These are phyloP conservation scores for Earliella scabrosa DNA, from an alignment of 1,284 basidiomycete species.

Conservation along the genomic window DNA sequence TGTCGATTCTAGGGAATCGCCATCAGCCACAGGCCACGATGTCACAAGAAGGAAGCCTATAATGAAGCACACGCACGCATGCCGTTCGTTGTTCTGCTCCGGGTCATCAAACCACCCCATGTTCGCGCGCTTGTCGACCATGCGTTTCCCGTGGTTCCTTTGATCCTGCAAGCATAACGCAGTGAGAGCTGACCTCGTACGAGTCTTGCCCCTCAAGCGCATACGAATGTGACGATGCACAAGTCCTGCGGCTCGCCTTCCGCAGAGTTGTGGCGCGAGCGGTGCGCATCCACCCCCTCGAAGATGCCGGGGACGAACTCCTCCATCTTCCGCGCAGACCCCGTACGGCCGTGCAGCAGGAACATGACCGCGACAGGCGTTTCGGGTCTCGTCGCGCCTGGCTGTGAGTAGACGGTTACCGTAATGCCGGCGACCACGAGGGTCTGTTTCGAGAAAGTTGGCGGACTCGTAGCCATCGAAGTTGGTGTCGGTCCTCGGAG, in stretches of 20 bases:
- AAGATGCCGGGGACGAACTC: constrained; percentile 35
- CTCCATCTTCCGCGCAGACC: constrained; percentile 34
- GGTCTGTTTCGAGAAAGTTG: constrained; percentile 31
- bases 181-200: no score
- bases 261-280: constrained; percentile 20
- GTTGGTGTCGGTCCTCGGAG: no score
- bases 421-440: constrained; percentile 50
- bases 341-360: constrained; percentile 62
- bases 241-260: constrained; percentile 42
- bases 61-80: constrained; percentile 76
- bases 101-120: constrained; percentile 55
- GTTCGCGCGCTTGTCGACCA: constrained; percentile 57
- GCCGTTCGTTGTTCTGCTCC: constrained; percentile 56
- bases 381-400: constrained; percentile 23
- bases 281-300: constrained; percentile 29
- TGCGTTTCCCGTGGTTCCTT: constrained; percentile 74
- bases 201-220: constrained; percentile 25
- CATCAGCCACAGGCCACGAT: no score
- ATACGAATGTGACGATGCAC: constrained; percentile 61
- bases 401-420: constrained; percentile 45
- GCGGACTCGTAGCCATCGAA: no score
- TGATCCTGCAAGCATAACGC: constrained; percentile 59
- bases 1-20: constrained; percentile 62
- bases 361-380: constrained; percentile 55
- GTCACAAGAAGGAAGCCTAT: background rate